Percentiles rank a stretch among this genome's conserved stretches.
Conservation (phyloP, 805 yeast genomes). For the Saccharomycopsis guyanensis region DNA sequence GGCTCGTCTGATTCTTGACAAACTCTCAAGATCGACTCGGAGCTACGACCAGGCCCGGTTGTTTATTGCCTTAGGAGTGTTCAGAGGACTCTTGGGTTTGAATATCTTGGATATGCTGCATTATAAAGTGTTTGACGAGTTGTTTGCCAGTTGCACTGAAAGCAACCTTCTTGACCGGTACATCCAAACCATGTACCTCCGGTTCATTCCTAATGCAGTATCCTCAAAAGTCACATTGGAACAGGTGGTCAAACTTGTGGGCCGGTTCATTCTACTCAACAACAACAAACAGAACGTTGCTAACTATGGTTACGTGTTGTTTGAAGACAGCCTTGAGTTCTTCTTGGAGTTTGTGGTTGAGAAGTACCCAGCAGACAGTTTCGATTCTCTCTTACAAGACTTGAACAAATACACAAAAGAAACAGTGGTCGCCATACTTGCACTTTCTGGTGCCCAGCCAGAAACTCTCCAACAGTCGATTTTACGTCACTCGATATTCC, state of each 20-base stretch:
- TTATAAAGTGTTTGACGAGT: constrained; percentile 26
- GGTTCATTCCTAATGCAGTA: constrained; percentile 36
- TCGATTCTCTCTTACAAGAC: constrained; percentile 10
- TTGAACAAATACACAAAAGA: neutral
- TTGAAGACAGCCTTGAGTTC: constrained; percentile 31
- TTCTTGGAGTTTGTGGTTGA: constrained; percentile 32
- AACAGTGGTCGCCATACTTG: neutral
- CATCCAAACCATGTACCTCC: constrained; percentile 45
- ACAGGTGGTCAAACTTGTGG: constrained; percentile 31
- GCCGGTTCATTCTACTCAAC: constrained; percentile 31
- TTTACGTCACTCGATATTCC: constrained; percentile 6
- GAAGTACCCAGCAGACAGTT: constrained; percentile 26
- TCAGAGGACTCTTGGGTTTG: constrained; percentile 38
- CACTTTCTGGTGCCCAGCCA: neutral
- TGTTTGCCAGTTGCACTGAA: constrained; percentile 37
- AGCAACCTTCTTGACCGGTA: constrained; percentile 46
- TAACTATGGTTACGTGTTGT: constrained; percentile 29
- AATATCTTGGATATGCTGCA: constrained; percentile 26
- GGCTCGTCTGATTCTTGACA: constrained; percentile 32
- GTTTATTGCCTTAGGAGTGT: constrained; percentile 49
- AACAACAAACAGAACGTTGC: constrained; percentile 19
- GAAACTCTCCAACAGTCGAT: constrained; percentile 4
- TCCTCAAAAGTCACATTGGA: constrained; percentile 24
- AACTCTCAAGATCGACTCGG: constrained; percentile 40
- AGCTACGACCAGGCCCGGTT: constrained; percentile 67